Percentiles rank a stretch among this genome's conserved stretches.
phyloP scores from a whole-genome alignment of 2,329 filamentous ascomycete species.

The Pyrenochaeta sp. region DNA sequence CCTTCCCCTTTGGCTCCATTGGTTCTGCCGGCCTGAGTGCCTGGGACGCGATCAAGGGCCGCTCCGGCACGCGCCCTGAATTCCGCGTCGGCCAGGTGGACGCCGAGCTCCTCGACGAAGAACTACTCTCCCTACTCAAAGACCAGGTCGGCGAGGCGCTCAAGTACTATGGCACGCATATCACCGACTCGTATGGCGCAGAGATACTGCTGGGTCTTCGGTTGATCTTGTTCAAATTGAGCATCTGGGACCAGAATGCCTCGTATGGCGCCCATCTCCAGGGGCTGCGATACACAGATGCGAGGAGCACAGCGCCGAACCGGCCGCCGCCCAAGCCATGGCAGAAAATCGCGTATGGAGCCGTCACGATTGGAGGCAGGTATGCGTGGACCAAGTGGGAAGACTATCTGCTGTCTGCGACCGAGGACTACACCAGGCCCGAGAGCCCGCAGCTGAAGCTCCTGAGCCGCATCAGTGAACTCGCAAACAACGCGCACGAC shows the following conservation, averaged over 20 bases:
- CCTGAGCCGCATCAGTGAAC: conserved; percentile 73
- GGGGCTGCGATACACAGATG: conserved; percentile 89
- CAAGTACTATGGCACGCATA: conserved; percentile 79
- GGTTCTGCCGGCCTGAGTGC: conserved; percentile 58
- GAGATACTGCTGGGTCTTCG: conserved; percentile 83
- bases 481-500: conserved; percentile 77
- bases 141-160: conserved; percentile 86
- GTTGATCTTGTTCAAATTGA: conserved; percentile 87
- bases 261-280: conserved; percentile 94
- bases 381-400: conserved; percentile 96
- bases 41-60: conserved; percentile 76
- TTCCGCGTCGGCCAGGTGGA: conserved; percentile 97
- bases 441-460: conserved; percentile 59
- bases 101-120: conserved; percentile 92
- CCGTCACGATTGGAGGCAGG: conserved; percentile 84
- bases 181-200: conserved; percentile 84
- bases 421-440: conserved; percentile 72
- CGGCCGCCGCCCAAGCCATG: conserved; percentile 75
- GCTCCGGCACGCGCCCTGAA: conserved; percentile 80
- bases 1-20: conserved; percentile 67
- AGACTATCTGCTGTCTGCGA: conserved; percentile 78
- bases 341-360: conserved; percentile 85
- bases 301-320: conserved; percentile 61
- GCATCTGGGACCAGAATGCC: conserved; percentile 94
- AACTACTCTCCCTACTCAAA: conserved; percentile 84